Conservation (phyloP, 495 filamentous ascomycete genomes). For the Trichodelitschia bisporula region DNA sequence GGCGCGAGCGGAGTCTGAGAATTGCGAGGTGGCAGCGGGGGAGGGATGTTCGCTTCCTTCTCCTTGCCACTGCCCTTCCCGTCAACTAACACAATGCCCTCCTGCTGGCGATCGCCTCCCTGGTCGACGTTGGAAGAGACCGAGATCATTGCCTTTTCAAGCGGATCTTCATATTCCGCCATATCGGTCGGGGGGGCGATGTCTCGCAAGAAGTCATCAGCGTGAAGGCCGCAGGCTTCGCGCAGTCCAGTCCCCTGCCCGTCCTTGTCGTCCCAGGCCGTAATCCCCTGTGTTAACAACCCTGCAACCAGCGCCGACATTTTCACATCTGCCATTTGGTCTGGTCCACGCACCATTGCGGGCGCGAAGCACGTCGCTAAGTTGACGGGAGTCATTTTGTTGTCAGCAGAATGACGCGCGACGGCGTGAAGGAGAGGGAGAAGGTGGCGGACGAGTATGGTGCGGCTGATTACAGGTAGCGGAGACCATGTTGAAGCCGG, state of each 20-base stretch:
- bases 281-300: slow-evolving; percentile 19
- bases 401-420: slow-evolving; percentile 17
- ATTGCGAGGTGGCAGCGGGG: no score
- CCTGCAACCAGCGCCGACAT: slow-evolving; percentile 19
- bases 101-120: no score
- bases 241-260: no score
- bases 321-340: slow-evolving; percentile 22
- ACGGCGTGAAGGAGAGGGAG: slow-evolving; percentile 25
- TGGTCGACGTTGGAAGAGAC: no score
- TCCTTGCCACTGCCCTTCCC: no score
- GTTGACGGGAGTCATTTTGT: slow-evolving; percentile 28
- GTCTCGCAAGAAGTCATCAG: slow-evolving; percentile 8
- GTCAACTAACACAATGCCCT: no score
- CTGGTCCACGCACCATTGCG: slow-evolving; percentile 18
- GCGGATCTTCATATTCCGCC: slow-evolving; percentile 17
- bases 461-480: slow-evolving; percentile 15
- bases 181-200: slow-evolving; percentile 10
- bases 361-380: slow-evolving; percentile 26
- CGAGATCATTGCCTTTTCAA: no score
- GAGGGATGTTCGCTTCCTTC: no score
- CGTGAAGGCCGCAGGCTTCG: slow-evolving; percentile 9
- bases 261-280: slow-evolving; percentile 13
- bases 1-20: no score
- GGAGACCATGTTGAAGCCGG: slow-evolving; percentile 18
- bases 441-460: slow-evolving; percentile 24